phyloP scores from a whole-genome alignment of 2,329 filamentous ascomycete species.

The Neopestalotiopsis sp. region DNA sequence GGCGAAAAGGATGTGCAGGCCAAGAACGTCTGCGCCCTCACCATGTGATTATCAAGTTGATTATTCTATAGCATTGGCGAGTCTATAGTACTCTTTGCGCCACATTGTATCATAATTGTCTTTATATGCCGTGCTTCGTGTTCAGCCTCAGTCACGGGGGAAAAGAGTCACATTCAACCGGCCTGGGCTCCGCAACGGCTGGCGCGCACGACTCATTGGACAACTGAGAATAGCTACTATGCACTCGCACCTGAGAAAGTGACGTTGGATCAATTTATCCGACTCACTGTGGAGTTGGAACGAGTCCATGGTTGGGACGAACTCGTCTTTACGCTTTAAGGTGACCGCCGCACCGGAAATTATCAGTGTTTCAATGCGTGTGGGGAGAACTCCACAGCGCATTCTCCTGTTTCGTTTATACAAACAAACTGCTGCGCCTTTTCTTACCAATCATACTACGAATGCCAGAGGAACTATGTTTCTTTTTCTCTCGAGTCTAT shows the following conservation, averaged over 20 bases:
- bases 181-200: neutral
- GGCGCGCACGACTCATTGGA: neutral
- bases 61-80: neutral
- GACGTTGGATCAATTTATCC: slow-evolving; percentile 1
- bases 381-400: slow-evolving; percentile 1
- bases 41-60: neutral
- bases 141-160: neutral
- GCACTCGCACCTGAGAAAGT: neutral
- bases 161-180: no score
- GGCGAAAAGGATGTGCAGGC: no score
- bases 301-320: neutral
- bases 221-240: neutral
- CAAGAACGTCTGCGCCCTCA: no score
- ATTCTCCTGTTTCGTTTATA: slow-evolving; percentile 15
- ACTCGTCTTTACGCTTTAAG: neutral
- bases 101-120: neutral
- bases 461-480: neutral
- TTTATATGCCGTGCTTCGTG: neutral
- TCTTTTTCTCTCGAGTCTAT: neutral
- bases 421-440: slow-evolving; percentile 5
- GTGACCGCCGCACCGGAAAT: slow-evolving; percentile 7
- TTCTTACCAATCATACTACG: neutral
- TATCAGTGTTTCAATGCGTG: slow-evolving; percentile 6
- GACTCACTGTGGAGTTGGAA: neutral
- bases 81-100: neutral